Conservation (phyloP, 2,329 filamentous ascomycete genomes). For the Ambrosiella cleistominuta region DNA sequence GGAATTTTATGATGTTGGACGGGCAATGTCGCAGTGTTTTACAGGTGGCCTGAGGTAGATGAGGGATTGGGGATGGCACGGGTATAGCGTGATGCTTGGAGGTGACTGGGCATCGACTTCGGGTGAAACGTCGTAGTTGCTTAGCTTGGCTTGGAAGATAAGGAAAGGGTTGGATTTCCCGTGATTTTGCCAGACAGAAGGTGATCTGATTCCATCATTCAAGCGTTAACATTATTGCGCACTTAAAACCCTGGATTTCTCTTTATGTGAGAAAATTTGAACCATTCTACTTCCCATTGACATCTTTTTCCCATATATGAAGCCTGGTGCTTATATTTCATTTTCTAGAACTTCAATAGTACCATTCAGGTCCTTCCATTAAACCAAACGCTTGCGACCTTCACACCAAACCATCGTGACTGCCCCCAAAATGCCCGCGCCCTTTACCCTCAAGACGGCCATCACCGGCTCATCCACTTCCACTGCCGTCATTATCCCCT, state of each 20-base stretch:
- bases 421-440: slow-evolving; percentile 1
- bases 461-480: slow-evolving; percentile 28
- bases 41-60: neutral
- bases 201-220: neutral
- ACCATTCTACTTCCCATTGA: neutral
- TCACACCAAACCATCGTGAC: neutral
- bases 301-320: neutral
- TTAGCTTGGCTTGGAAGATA: neutral
- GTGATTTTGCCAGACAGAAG: neutral
- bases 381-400: neutral
- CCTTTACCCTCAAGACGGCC: slow-evolving; percentile 32
- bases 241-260: neutral
- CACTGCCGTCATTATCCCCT: slow-evolving; percentile 56
- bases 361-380: neutral
- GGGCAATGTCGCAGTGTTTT: too few relatives aligned
- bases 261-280: neutral
- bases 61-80: neutral
- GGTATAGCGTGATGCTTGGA: neutral
- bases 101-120: neutral
- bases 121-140: neutral
- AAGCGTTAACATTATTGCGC: too few relatives aligned
- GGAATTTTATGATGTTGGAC: too few relatives aligned
- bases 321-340: neutral
- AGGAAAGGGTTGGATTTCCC: neutral
- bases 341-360: neutral